Percentiles rank a stretch among this genome's conserved stretches.
These are phyloP conservation scores for Glarea lozoyensis DNA, from an alignment of 495 filamentous ascomycete species.

Conservation along the genomic window DNA sequence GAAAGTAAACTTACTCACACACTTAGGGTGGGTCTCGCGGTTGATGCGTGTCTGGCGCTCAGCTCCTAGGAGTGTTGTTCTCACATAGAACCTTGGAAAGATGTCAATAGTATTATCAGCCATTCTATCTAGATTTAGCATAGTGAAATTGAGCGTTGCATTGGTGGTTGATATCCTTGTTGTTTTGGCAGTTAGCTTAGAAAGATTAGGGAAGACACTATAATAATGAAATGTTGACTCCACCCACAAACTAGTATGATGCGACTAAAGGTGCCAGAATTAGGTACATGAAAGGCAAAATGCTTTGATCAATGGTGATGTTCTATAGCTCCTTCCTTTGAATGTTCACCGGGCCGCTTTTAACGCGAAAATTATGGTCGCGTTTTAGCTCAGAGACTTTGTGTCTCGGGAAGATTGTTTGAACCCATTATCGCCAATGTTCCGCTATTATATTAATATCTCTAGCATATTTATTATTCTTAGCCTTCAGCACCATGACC, in stretches of 20 bases:
- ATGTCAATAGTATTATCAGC: neutral
- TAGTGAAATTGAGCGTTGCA: slow-evolving; percentile 15
- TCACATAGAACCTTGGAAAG: slow-evolving; percentile 1
- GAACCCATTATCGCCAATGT: neutral
- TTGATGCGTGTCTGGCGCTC: slow-evolving; percentile 84
- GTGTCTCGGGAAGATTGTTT: neutral
- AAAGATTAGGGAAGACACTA: slow-evolving; percentile 1
- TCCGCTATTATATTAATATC: neutral
- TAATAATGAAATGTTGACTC: neutral
- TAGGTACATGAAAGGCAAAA: too few species aligned
- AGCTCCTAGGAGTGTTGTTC: slow-evolving; percentile 26
- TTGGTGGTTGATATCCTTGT: slow-evolving; percentile 12
- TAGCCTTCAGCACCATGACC: slow-evolving; percentile 21
- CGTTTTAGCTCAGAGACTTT: neutral
- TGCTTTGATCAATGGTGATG: too few species aligned
- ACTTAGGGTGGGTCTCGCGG: slow-evolving; percentile 72
- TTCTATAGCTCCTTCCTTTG: too few species aligned
- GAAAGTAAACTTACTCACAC: slow-evolving; percentile 9
- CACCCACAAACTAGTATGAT: too few species aligned
- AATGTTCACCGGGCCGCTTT: neutral
- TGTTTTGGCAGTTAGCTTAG: neutral
- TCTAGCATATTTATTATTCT: neutral
- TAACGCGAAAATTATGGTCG: neutral
- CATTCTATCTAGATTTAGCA: slow-evolving; percentile 5
- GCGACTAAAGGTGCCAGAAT: too few species aligned